Evolutionary conservation across 1,139 yeast species (phyloP).

Genomic region (Candida labiduridarum): DNA sequence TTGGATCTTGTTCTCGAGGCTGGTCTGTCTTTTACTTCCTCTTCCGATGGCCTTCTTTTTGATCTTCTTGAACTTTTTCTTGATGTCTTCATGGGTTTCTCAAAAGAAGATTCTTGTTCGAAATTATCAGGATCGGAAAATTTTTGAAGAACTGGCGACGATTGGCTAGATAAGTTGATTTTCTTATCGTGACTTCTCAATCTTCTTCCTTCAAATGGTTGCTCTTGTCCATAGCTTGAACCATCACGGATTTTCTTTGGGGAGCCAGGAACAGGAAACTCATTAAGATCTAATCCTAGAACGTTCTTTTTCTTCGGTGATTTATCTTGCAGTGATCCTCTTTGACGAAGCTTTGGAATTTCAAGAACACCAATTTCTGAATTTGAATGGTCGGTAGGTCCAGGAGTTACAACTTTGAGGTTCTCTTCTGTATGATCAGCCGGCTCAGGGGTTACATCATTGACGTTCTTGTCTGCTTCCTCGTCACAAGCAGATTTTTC

Average conservation of each 20-base stretch:
- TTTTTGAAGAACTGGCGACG: slow-evolving; percentile 6
- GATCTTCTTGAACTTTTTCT: slow-evolving; percentile 4
- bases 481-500: background rate
- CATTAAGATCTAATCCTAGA: slow-evolving; percentile 5
- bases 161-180: background rate
- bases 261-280: background rate
- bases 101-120: background rate
- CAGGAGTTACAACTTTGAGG: background rate
- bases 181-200: slow-evolving; percentile 4
- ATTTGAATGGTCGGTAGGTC: background rate
- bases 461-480: background rate
- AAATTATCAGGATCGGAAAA: background rate
- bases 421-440: background rate
- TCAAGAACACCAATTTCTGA: background rate
- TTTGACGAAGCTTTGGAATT: background rate
- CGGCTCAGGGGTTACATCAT: background rate
- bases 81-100: background rate
- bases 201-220: slow-evolving; percentile 1
- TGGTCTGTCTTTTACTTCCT: slow-evolving; percentile 27
- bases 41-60: slow-evolving; percentile 2
- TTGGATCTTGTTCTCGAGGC: slow-evolving; percentile 45
- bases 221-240: background rate
- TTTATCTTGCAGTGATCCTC: background rate
- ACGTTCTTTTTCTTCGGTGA: background rate
- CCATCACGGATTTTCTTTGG: background rate